These are phyloP conservation scores for Gypsophila paniculata DNA, from an alignment of 179 eudicot species.

Conservation along the genomic window DNA sequence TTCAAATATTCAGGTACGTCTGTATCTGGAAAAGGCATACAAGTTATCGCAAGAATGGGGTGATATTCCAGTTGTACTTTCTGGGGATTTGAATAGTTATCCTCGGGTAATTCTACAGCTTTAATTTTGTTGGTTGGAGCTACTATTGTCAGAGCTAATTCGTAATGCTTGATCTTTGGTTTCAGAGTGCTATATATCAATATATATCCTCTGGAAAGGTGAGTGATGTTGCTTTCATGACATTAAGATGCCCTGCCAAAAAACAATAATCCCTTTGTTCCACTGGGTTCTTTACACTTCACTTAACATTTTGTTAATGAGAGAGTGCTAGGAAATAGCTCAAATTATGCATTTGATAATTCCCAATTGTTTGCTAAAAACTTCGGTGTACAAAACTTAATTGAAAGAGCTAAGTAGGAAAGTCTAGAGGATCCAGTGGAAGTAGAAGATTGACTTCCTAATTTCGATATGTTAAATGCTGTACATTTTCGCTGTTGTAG, in stretches of 20 bases:
- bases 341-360: background rate
- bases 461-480: background rate
- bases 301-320: background rate
- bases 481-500: conserved; percentile 38
- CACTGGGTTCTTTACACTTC: background rate
- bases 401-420: background rate
- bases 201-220: conserved; percentile 75
- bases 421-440: conserved; percentile 5
- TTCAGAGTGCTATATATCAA: conserved; percentile 81
- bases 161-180: conserved; percentile 22
- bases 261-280: background rate
- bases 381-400: background rate
- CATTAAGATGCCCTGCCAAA: background rate
- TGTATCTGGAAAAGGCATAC: conserved; percentile 72
- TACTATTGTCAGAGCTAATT: background rate
- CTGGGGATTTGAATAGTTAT: conserved; percentile 75
- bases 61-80: conserved; percentile 66
- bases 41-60: conserved; percentile 70
- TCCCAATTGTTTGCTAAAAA: too few species aligned
- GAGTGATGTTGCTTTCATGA: conserved; percentile 13
- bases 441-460: background rate
- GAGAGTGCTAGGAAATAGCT: background rate
- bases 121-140: background rate
- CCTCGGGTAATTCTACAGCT: conserved; percentile 49
- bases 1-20: conserved; percentile 47